Base-by-base conservation (phyloP, 257 asterid genomes). In the Solanum piurae region DNA sequence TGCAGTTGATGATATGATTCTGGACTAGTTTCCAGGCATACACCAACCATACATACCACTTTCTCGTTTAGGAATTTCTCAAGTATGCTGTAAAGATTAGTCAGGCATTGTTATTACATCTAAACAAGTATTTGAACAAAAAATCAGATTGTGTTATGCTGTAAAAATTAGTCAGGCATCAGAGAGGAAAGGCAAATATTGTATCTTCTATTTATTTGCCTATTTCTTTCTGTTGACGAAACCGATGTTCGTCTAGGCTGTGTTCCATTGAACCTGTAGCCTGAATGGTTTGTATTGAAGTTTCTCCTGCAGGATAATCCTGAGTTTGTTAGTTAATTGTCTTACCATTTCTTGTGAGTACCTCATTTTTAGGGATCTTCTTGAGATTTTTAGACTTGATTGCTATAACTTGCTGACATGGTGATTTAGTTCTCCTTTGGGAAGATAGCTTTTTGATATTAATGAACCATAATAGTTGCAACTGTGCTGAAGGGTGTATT, bases 161-260 rank as follows among this genome's bases (percentile, higher is more conserved):
- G 91, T 87, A 87, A 89, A 89, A 83, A 87, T 89, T 87, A 87
- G 90, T 74, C 69, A 72, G 88, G 69, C 62, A 85, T 85, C 74
- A 12, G 60, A 86, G 52, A 58, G 58, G 64, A 25, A 73, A 89
- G 83, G 21, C n/a, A 64, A 18, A 44, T 36, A 44, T 82, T 80
- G 68, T 82, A 46, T 33, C 33, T 64, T 27, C 49, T 29, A 80
- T 44, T 42, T 79, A 44, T 79, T 27, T 44, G 64, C n/a, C 44
- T 72, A 8, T 44, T 25, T 8, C 64, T 77, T 42, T 25, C 64
- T 77, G 64, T 77, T 42, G 60, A 25, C 14, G 9, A 44, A 77
- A 77, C 8, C 84, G 9, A n/a, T 77, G 14, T 77, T 77, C 38
- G 11, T 25, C 23, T 33, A 42, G 27, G 27, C 31, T 62, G 31